Conservation (phyloP, 202 grass and related monocot species). For the Zoysia matrella region DNA sequence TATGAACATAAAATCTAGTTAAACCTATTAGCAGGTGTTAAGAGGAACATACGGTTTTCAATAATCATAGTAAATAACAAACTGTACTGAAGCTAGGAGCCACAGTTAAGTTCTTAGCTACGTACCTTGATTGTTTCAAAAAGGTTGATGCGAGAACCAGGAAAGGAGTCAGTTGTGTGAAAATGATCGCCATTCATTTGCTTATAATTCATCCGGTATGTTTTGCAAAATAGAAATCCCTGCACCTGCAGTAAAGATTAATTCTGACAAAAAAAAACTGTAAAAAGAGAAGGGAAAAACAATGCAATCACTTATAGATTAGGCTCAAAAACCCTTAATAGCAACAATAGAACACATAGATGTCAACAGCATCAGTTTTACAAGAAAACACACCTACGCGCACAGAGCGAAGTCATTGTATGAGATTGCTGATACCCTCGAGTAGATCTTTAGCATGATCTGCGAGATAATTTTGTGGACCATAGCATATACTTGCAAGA, state of each 20-base stretch:
- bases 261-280: conserved; percentile 9
- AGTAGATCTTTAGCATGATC: conserved; percentile 60
- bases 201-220: conserved; percentile 1
- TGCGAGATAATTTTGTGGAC: conserved; percentile 59
- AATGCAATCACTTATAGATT: conserved; percentile 29
- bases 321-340: conserved; percentile 19
- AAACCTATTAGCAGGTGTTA: not conserved
- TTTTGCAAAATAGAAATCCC: conserved; percentile 17
- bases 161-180: conserved; percentile 28
- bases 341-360: not conserved
- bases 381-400: not conserved
- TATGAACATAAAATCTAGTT: not conserved
- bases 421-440: conserved; percentile 41
- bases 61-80: conserved; percentile 13
- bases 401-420: conserved; percentile 2
- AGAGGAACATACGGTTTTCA: conserved; percentile 12
- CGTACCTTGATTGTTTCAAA: conserved; percentile 2
- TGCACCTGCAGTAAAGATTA: conserved; percentile 4
- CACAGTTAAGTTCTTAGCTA: conserved; percentile 12
- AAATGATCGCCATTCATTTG: conserved; percentile 12
- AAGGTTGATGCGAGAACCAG: conserved; percentile 6
- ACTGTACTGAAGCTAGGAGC: conserved; percentile 12
- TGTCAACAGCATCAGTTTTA: conserved; percentile 1
- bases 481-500: conserved; percentile 75
- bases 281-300: not conserved